phyloP scores from a whole-genome alignment of 2,329 filamentous ascomycete species.

The Karstenula rhodostoma region DNA sequence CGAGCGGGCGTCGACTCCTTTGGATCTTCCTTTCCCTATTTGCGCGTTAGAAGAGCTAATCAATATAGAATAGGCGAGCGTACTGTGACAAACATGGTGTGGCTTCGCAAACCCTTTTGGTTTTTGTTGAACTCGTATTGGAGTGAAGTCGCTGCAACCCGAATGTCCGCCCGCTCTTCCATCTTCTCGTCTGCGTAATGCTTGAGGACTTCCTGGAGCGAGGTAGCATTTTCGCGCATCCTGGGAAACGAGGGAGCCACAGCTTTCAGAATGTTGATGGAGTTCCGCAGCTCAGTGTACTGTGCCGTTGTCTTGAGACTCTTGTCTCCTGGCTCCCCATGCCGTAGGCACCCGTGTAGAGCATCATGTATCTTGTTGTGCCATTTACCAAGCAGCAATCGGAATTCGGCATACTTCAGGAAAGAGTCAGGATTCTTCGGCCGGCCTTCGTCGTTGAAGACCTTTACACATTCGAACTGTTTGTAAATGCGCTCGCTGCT shows the following conservation, averaged over 20 bases:
- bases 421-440: constrained; percentile 64
- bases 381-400: constrained; percentile 87
- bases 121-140: constrained; percentile 73
- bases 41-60: constrained; percentile 20
- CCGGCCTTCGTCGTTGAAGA: constrained; percentile 74
- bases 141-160: constrained; percentile 75
- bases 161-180: constrained; percentile 74
- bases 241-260: constrained; percentile 85
- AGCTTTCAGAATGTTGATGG: constrained; percentile 85
- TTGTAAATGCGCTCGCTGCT: constrained; percentile 77
- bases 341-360: constrained; percentile 51
- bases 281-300: constrained; percentile 98
- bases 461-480: constrained; percentile 76
- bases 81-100: constrained; percentile 76
- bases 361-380: constrained; percentile 83
- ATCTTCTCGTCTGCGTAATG: constrained; percentile 61
- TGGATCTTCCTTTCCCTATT: constrained; percentile 31
- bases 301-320: constrained; percentile 82
- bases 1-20: constrained; percentile 17
- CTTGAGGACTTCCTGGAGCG: constrained; percentile 71
- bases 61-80: constrained; percentile 35
- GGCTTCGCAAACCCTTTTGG: constrained; percentile 74
- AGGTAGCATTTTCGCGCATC: constrained; percentile 84
- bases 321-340: constrained; percentile 53
- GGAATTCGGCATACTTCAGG: constrained; percentile 85